A percentile compares a stretch with the other conserved stretches of the same genome.
Conservation (phyloP, 2,329 filamentous ascomycete genomes). For the Phaeomoniella chlamydospora region DNA sequence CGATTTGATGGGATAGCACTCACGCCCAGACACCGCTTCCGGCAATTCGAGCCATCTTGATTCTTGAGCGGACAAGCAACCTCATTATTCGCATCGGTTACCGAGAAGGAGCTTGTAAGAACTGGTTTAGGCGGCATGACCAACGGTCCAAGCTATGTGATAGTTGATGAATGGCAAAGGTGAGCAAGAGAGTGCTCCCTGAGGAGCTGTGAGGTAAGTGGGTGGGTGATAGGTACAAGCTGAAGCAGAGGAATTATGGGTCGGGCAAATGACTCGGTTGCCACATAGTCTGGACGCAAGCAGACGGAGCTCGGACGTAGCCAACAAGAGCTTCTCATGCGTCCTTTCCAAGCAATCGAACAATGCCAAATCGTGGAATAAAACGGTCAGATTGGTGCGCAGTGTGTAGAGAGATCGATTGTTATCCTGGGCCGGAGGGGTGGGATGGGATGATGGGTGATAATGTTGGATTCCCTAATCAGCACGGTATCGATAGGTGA, state of each 20-base stretch:
- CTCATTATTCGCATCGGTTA: conserved; percentile 76
- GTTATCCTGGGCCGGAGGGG: not conserved
- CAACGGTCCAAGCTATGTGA: conserved; percentile 4
- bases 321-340: not conserved
- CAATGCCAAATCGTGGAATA: too few species aligned
- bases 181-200: not conserved
- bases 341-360: not conserved
- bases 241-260: not conserved
- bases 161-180: not conserved
- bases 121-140: conserved; percentile 80
- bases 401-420: too few species aligned
- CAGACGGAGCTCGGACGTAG: not conserved
- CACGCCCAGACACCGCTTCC: conserved; percentile 95
- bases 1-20: too few species aligned
- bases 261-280: not conserved
- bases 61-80: conserved; percentile 93
- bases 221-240: too few species aligned
- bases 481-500: not conserved
- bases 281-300: not conserved
- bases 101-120: conserved; percentile 79
- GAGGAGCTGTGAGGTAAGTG: too few species aligned
- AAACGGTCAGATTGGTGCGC: too few species aligned
- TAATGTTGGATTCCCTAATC: not conserved
- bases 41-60: conserved; percentile 90
- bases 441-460: not conserved